Evolutionary conservation across 345 rosid genomes (phyloP).

Genomic region (Brassica rapa): DNA sequence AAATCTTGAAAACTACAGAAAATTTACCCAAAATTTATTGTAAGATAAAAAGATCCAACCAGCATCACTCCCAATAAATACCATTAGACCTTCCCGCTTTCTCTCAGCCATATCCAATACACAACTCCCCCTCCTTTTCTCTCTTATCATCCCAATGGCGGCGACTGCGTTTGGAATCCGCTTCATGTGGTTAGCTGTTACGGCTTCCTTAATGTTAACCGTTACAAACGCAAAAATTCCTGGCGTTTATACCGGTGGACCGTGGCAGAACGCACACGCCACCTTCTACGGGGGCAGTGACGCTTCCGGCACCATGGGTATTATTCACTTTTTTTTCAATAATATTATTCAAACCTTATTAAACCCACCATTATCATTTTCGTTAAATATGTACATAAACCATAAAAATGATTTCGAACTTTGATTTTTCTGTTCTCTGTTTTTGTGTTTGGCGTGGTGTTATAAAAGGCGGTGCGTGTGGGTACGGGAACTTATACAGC

Average conservation of each 20-base stretch:
- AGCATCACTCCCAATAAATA: constrained; percentile 33
- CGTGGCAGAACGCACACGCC: constrained; percentile 81
- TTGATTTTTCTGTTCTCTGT: neutral
- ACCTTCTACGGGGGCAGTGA: constrained; percentile 87
- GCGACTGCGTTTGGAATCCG: constrained; percentile 30
- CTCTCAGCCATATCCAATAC: constrained; percentile 24
- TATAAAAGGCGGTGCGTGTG: constrained; percentile 87
- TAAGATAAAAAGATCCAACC: neutral
- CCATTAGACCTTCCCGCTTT: constrained; percentile 25
- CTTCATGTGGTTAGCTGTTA: constrained; percentile 36
- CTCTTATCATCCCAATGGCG: constrained; percentile 16
- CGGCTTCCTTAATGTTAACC: constrained; percentile 27
- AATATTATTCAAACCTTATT: neutral
- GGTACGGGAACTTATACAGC: constrained; percentile 92
- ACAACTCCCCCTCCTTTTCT: constrained; percentile 11
- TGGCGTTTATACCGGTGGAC: constrained; percentile 65
- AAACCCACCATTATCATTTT: neutral
- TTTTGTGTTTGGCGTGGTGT: neutral
- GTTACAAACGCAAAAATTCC: constrained; percentile 66
- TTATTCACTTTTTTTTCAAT: neutral
- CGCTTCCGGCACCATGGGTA: constrained; percentile 96
- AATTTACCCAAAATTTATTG: neutral
- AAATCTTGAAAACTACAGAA: neutral
- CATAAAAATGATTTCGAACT: neutral
- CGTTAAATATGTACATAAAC: neutral